These are phyloP conservation scores for Rhizopus stolonifer DNA, from an alignment of 371 early-diverging fungal species.

Conservation along the genomic window DNA sequence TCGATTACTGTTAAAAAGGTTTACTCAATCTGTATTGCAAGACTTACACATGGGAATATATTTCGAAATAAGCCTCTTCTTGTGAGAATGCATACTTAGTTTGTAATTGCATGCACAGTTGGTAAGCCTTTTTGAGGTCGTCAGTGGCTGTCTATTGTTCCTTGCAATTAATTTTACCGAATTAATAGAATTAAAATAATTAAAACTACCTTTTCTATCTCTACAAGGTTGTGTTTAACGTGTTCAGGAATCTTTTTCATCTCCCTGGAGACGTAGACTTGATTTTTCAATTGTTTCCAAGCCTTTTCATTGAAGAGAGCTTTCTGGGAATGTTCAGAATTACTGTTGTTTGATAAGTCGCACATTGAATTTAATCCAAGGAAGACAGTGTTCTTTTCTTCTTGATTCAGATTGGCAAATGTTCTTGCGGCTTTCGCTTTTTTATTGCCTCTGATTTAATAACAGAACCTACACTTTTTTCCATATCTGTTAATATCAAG, in stretches of 20 bases:
- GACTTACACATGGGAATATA: conserved; percentile 6
- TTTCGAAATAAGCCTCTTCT: conserved; percentile 6
- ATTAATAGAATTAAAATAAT: background rate
- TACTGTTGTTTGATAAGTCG: conserved; percentile 6
- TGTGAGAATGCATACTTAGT: conserved; percentile 3
- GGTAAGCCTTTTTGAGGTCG: conserved; percentile 1
- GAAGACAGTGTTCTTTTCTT: too few relatives aligned
- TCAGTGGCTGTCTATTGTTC: background rate
- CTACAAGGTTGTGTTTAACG: background rate
- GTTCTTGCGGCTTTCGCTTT: background rate
- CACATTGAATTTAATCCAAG: background rate
- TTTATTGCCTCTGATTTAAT: conserved; percentile 2
- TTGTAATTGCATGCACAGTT: background rate
- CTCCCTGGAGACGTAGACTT: conserved; percentile 4
- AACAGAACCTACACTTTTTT: background rate
- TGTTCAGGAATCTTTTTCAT: conserved; percentile 1
- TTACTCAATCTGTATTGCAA: too few relatives aligned
- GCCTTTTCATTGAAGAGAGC: conserved; percentile 5
- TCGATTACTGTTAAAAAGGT: too few relatives aligned
- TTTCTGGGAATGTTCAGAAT: conserved; percentile 1
- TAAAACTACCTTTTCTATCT: background rate
- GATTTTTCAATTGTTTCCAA: conserved; percentile 2
- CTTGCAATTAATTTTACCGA: background rate
- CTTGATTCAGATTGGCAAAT: too few relatives aligned
- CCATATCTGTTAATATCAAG: background rate